Evolutionary conservation across 2,329 filamentous ascomycete species (phyloP).

Genomic region (Macrophomina pseudophaseolina): DNA sequence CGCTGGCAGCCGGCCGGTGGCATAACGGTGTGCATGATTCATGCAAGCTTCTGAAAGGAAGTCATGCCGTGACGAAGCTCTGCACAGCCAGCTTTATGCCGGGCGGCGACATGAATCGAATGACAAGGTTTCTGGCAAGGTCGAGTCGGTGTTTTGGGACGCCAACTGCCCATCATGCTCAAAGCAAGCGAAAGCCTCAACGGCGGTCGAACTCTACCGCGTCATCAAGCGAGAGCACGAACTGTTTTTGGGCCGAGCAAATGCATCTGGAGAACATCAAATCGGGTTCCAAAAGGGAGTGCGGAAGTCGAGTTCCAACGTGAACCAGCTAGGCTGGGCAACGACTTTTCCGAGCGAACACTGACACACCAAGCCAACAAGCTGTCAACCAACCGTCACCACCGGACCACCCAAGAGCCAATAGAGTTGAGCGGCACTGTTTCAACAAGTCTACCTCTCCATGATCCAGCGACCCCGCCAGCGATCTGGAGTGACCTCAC

Average conservation of each 20-base stretch:
- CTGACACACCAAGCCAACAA: not conserved
- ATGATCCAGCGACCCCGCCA: not conserved
- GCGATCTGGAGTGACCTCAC: slow-evolving; percentile 13
- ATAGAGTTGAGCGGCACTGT: not conserved
- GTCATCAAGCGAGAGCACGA: not conserved
- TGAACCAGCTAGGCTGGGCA: not conserved
- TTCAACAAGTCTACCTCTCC: not conserved
- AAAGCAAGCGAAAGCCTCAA: not conserved
- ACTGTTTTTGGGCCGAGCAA: not conserved
- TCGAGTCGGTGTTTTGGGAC: not conserved
- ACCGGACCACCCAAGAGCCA: not conserved
- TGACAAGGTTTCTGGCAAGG: not conserved
- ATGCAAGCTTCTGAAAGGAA: no score
- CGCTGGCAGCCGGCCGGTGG: not conserved
- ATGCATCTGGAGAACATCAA: not conserved
- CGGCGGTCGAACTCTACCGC: not conserved
- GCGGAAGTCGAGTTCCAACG: not conserved
- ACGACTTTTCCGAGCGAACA: not conserved
- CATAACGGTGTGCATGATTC: not conserved
- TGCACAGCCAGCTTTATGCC: not conserved
- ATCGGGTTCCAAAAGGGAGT: not conserved
- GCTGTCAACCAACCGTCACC: not conserved
- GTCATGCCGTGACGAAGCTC: not conserved
- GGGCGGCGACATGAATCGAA: not conserved
- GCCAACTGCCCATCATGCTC: not conserved